These are phyloP conservation scores for Penicillium verhagenii DNA, from an alignment of 495 filamentous ascomycete genomes.

Conservation along the genomic window DNA sequence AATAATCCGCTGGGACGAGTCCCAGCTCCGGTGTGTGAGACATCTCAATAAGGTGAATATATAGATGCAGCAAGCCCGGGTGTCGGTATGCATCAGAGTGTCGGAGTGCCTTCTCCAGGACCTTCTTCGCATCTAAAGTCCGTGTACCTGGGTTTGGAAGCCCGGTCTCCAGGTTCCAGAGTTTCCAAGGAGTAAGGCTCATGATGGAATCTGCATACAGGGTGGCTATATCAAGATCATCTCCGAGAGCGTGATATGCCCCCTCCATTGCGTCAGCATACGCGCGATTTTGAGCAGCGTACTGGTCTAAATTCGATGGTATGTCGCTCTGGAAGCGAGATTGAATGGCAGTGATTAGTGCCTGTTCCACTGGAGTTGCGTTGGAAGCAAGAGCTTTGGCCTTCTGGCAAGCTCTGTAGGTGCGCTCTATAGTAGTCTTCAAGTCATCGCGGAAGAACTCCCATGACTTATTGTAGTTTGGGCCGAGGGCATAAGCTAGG, in stretches of 20 bases:
- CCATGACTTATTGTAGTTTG: constrained; percentile 75
- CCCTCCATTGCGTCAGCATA: constrained; percentile 60
- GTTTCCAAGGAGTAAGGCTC: constrained; percentile 62
- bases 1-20: constrained; percentile 50
- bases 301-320: constrained; percentile 33
- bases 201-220: constrained; percentile 63
- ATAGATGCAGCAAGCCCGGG: constrained; percentile 62
- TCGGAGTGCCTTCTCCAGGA: constrained; percentile 54
- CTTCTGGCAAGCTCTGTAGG: constrained; percentile 37
- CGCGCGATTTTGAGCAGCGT: constrained; percentile 45
- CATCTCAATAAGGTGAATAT: constrained; percentile 73
- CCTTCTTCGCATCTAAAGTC: constrained; percentile 55
- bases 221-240: constrained; percentile 58
- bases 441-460: constrained; percentile 56
- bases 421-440: constrained; percentile 36
- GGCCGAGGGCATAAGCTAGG: constrained; percentile 59
- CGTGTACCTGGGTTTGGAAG: constrained; percentile 52
- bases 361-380: constrained; percentile 47
- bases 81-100: constrained; percentile 37
- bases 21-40: constrained; percentile 56
- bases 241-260: constrained; percentile 49
- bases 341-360: constrained; percentile 55
- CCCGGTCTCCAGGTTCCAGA: constrained; percentile 61
- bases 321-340: constrained; percentile 49
- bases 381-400: constrained; percentile 34